Base-by-base conservation (phyloP, 768 basidiomycete genomes). In the Naganishia onofrii region DNA sequence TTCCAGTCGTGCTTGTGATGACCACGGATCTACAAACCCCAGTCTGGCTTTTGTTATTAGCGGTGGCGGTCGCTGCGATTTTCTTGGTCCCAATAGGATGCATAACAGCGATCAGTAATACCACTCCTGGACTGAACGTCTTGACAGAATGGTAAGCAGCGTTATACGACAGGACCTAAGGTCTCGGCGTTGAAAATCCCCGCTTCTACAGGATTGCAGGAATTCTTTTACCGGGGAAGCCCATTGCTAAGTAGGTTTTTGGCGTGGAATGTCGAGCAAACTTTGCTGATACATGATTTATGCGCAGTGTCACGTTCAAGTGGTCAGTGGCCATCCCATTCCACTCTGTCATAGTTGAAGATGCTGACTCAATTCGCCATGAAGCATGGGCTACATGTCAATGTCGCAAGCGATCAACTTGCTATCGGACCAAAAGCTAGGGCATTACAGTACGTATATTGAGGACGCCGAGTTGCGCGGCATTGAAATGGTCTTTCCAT, bases 121-220 rank as follows among this genome's bases (percentile, higher is more conserved):
- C 80, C 9, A 77, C 76, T 0, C 79, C 81, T 29, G 81, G 81
- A 0, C 69, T 82, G 74, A 82, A 82, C 60, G 81, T 82, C n/a
- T 46, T 82, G 46, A 82, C 80, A 0, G 81, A 82, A 58, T 80
- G 81, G 79, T 78, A 34, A 74, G 78, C 28, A 13, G 56, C 9
- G 29, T 51, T 31, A 68, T 46, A 21, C 26, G 63, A 7, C 26
- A 67, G 3, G 55, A 63, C 34, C 53, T 63, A 8, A 21, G 32
- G 3, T 54, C 29, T 8, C 52, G 13, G 46, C 15, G n/a, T n/a
- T 42, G 29, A 64, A 6, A 36, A 8, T 17, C 23, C 23, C 12
- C 29, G 51, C 46, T 54, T 7, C 2, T 31, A 8, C 36, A 80
- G 79, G 56, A 77, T 81, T 1, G 80, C 80, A 17, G 80, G 80